Base-by-base conservation (phyloP, 257 asterid species). In the Petunia axillaris region DNA sequence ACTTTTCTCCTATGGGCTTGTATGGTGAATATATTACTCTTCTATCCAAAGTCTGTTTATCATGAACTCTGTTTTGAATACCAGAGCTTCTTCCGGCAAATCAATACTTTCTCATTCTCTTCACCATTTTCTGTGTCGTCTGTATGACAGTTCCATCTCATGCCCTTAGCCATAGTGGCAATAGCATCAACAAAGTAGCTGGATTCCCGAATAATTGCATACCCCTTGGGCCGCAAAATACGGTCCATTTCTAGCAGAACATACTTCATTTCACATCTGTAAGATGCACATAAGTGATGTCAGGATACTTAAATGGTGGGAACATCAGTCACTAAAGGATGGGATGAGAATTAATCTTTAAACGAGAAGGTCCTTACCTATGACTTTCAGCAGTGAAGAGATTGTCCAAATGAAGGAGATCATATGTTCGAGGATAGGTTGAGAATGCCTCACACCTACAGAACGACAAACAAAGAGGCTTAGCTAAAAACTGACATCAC, bases 61-160 rank as follows among this genome's bases (percentile, higher is more conserved):
- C 91, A 62, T 83, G 87, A 87, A 76, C 82, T 82, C 75, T 89
- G 82, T 84, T 90, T 92, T 14, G 96, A 89, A 83, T 96, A 92
- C 98, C 99, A 96, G 52, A 94, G 93, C 64, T 93, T 96, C 94
- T 94, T 96, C 89, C 94, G 99, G 95, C 99, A 96, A 79, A 96
- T 83, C 91, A 96, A 43, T 74, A 94, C 59, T 85, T 91, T 96
- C 74, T 96, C 99, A 44, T 89, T 92, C 40, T 87, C 96, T 1
- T 75, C 89, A 0, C 89, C 91, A 25, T 85, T 85, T 36, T 94
- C 99, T 0, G 99, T 94, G 5, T 88, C 94, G 85, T 90, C 99
- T 86, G 91, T 87, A 7, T 89, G 97, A 52, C 99, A 96, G 58
- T 93, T 87, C 99, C 99, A 96, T 86, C 78, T 89, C 98, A 96